Percentiles rank a stretch among this genome's conserved stretches.
Evolutionary conservation across 2,329 filamentous ascomycete genomes (phyloP).

Genomic region (Gremmenia infestans): DNA sequence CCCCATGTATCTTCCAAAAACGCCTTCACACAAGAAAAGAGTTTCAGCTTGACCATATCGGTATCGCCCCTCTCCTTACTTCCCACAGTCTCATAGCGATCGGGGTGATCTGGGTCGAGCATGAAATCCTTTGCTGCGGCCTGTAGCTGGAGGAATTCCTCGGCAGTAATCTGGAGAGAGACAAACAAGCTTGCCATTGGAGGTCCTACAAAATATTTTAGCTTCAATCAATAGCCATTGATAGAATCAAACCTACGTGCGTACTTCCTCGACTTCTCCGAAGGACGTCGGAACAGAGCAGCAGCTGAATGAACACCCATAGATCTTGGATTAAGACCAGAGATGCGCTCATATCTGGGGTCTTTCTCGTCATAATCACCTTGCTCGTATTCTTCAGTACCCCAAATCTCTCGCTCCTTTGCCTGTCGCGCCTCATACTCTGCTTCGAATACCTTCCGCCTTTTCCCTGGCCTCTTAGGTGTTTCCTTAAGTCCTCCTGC

Average conservation of each 20-base stretch:
- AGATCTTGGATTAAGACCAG: conserved; percentile 21
- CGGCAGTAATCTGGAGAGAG: conserved; percentile 25
- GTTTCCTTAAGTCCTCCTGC: background rate
- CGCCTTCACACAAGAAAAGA: conserved; percentile 24
- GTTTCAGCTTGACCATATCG: conserved; percentile 27
- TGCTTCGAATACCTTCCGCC: conserved; percentile 6
- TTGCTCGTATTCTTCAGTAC: conserved; percentile 20
- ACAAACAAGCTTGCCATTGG: conserved; percentile 29
- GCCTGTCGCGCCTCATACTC: conserved; percentile 16
- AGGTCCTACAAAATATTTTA: conserved; percentile 19
- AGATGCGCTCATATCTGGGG: conserved; percentile 2
- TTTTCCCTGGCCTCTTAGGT: conserved; percentile 7
- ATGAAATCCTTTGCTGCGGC: conserved; percentile 31
- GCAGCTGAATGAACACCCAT: conserved; percentile 27
- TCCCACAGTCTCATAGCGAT: conserved; percentile 27
- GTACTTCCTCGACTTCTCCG: conserved; percentile 28
- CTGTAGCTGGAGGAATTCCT: conserved; percentile 29
- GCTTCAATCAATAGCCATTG: background rate
- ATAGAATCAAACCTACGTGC: conserved; percentile 19
- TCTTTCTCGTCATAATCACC: conserved; percentile 10
- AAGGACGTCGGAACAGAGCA: conserved; percentile 26
- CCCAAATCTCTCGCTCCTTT: conserved; percentile 28
- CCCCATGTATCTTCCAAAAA: conserved; percentile 31
- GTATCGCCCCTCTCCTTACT: conserved; percentile 20
- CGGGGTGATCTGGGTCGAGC: conserved; percentile 28